Conservation (phyloP, 352 stramenopile genomes). For the Globisporangium emineosum region DNA sequence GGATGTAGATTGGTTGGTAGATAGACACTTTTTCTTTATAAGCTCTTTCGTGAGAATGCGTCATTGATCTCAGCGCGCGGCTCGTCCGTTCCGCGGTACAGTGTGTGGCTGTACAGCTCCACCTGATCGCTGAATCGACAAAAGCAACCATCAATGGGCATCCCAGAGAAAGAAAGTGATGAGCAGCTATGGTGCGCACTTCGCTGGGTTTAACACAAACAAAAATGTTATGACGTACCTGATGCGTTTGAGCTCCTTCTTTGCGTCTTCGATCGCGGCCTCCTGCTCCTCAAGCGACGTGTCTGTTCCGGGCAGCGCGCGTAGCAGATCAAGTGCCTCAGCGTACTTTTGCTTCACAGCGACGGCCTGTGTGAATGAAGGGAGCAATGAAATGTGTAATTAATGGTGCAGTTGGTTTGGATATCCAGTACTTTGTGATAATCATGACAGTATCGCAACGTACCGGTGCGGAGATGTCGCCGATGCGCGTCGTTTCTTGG, state of each 20-base stretch:
- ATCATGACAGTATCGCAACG: no score
- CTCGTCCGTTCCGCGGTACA: conserved; percentile 82
- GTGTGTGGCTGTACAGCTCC: conserved; percentile 84
- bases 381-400: not conserved
- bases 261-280: conserved; percentile 58
- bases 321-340: conserved; percentile 62
- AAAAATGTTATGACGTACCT: conserved; percentile 56
- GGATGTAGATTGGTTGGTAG: no score
- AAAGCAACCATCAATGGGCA: not conserved
- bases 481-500: conserved; percentile 75
- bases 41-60: conserved; percentile 76
- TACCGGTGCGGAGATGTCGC: conserved; percentile 80
- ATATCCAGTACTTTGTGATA: no score
- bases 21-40: conserved; percentile 29
- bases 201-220: no score
- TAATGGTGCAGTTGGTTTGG: not conserved
- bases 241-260: conserved; percentile 72
- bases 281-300: conserved; percentile 81
- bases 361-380: conserved; percentile 39
- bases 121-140: conserved; percentile 56
- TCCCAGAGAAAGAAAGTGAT: not conserved
- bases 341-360: conserved; percentile 76
- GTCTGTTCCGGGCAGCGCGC: conserved; percentile 68
- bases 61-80: conserved; percentile 82
- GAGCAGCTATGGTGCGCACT: no score